phyloP scores from a whole-genome alignment of 805 yeast species.

The Priceomyces carsonii region DNA sequence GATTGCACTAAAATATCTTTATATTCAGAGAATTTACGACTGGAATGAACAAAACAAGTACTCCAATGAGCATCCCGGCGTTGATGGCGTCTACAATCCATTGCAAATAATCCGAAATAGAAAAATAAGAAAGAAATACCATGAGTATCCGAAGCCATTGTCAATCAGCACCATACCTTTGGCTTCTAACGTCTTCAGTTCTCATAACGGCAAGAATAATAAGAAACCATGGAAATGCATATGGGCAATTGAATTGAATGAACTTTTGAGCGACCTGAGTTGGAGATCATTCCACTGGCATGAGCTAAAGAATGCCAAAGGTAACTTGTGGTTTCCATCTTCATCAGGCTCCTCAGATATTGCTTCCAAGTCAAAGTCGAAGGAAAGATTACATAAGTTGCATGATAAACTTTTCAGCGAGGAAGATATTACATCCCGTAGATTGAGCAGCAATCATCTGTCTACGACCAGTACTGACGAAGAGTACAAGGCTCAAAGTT shows the following conservation, averaged over 20 bases:
- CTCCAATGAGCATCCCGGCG: conserved; percentile 38
- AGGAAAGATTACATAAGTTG: conserved; percentile 13
- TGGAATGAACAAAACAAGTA: conserved; percentile 17
- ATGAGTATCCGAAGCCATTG: conserved; percentile 46
- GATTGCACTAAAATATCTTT: conserved; percentile 50
- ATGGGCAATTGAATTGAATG: conserved; percentile 69
- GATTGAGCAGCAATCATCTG: conserved; percentile 8
- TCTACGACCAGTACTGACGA: conserved; percentile 12
- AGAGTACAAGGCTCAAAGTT: conserved; percentile 6
- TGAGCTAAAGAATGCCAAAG: conserved; percentile 46
- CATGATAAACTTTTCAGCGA: conserved; percentile 35
- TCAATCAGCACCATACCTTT: conserved; percentile 52
- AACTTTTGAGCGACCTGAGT: conserved; percentile 52
- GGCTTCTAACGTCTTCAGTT: conserved; percentile 65
- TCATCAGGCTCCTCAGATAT: conserved; percentile 7
- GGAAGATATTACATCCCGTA: conserved; percentile 8
- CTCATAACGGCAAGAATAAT: conserved; percentile 19
- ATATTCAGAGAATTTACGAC: conserved; percentile 44
- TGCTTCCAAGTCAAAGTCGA: conserved; percentile 3
- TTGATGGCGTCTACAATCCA: conserved; percentile 78
- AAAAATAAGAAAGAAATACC: conserved; percentile 51
- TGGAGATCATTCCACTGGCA: conserved; percentile 62
- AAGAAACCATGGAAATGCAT: conserved; percentile 45
- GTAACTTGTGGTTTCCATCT: conserved; percentile 53
- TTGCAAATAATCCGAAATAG: conserved; percentile 80